Base-by-base conservation (phyloP, 2,329 filamentous ascomycete genomes). In the Botrytis hyacinthi region DNA sequence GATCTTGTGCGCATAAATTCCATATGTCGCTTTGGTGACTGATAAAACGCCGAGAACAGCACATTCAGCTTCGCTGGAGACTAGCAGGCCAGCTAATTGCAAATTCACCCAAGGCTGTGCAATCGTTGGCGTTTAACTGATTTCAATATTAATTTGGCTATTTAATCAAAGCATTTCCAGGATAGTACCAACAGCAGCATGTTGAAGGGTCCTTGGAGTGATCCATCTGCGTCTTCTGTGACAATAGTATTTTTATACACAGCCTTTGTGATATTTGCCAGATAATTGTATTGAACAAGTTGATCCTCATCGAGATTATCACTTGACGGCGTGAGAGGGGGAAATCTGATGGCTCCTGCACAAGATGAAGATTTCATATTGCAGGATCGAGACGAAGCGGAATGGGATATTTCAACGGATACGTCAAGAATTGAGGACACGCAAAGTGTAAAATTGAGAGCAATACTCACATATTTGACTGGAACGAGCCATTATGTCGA, bases 181-280 rank as follows among this genome's bases (percentile, higher is more conserved):
- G 16, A n/a, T 9, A 26, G 14, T 48, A 12, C 29, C 51, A n/a
- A 61, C 68, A 70, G 54, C 22, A 70, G 37, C 20, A 51, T 35
- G 20, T 62, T 70, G 42, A 70, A 48, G 16, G 68, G 68, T 35
- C 68, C 68, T 51, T 70, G 68, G 3, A 62, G 57, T 37, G 54
- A 29, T 29, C 57, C 68, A n/a, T 70, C 68, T 3, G 37, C 16
- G 4, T 70, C 57, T 46, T 35, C 29, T 5, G 68, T 70, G 68
- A 61, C 48, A 10, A 62, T 51, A 14, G 14, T 62, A 20, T 44
- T 37, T 22, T 26, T 14, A 6, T 71, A 71, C 4, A 48, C 42
- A 26, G 40, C 18, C 12, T 46, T 62, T n/a, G 68, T 62, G 9
- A 14, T 46, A 37, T 62, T 35, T 22, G 37, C 29, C 8, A 62